Evolutionary conservation across 352 stramenopile species (phyloP), one percentile per base, ranked within the genome.

Genomic region (Phytophthora syringae): DNA sequence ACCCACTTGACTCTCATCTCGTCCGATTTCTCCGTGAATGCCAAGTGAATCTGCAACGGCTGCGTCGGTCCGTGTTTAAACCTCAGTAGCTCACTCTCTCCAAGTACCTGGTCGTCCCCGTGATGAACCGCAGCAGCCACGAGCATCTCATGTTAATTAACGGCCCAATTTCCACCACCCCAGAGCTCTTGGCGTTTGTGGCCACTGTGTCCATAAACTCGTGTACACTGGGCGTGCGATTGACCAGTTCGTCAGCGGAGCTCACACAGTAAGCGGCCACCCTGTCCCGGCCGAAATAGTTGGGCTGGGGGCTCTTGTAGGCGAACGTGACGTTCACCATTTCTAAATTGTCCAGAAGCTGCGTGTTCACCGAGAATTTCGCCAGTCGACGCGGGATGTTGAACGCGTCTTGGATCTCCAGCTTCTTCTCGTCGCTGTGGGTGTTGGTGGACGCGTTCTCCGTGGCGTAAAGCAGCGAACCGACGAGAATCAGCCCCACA

Each of bases 1-100:
- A 78, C 72, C 80, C 80, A 89, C 43, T 77, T 76, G 40, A 89
- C 76, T 15, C 77, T 64, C 74, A 89, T 87, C 56, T 83, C 58
- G 15, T 69, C 71, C 1, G 43, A 5, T 11, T 72, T 71, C 11
- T 64, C 40, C 21, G 77, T 82, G 5, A 79, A 54, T 5, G 77
- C 62, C 22, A 85, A 48, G 55, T 80, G 74, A 28, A 80, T 40
- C 30, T 85, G 79, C 45, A 82, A 53, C 5, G 80, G 80, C 65
- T 87, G 63, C 15, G 70, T 75, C 13, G 54, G 24, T 18, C 78
- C 80, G 12, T 55, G 55, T 16, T 50, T 65, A 18, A 79, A 80
- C 37, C 50, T 70, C 36, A 89, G 40, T 10, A 81, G 24, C 28
- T 70, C 37, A 1, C 60, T 77, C 25, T 79, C 69, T 2, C 40